Evolutionary conservation across 1,284 basidiomycete species (phyloP).

Genomic region (Malassezia pachydermatis): DNA sequence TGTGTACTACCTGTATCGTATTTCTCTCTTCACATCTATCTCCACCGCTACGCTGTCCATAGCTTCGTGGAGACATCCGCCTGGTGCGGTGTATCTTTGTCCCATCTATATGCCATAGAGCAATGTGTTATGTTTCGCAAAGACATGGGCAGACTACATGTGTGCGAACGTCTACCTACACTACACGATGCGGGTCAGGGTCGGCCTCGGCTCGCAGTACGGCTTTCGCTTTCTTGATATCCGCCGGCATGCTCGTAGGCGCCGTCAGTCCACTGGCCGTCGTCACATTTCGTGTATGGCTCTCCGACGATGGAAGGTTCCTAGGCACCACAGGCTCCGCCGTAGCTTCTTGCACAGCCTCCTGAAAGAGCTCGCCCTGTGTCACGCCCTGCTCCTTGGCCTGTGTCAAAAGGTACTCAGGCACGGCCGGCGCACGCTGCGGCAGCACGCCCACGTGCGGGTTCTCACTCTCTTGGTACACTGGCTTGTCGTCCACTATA

Average conservation of each 20-base stretch:
- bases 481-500: conserved; percentile 6
- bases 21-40: too few relatives aligned
- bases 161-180: conserved; percentile 4
- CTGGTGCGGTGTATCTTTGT: conserved; percentile 1
- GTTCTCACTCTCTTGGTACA: neutral
- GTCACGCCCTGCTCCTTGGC: conserved; percentile 4
- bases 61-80: neutral
- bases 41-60: too few relatives aligned
- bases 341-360: conserved; percentile 6
- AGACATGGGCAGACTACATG: too few relatives aligned
- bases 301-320: too few relatives aligned
- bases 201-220: too few relatives aligned
- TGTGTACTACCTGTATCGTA: too few relatives aligned
- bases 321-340: neutral
- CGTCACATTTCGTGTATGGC: too few relatives aligned
- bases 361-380: conserved; percentile 11
- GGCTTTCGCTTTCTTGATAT: too few relatives aligned
- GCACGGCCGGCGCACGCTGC: conserved; percentile 6
- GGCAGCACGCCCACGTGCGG: conserved; percentile 7
- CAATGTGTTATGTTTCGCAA: too few relatives aligned
- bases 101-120: too few relatives aligned
- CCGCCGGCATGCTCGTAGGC: too few relatives aligned
- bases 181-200: conserved; percentile 5
- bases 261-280: too few relatives aligned
- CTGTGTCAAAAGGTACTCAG: neutral